Evolutionary conservation across 225 moss, liverwort and hornwort genomes (phyloP), one percentile per base, ranked within the genome.

Genomic region (Physcomitrellopsis africana): DNA sequence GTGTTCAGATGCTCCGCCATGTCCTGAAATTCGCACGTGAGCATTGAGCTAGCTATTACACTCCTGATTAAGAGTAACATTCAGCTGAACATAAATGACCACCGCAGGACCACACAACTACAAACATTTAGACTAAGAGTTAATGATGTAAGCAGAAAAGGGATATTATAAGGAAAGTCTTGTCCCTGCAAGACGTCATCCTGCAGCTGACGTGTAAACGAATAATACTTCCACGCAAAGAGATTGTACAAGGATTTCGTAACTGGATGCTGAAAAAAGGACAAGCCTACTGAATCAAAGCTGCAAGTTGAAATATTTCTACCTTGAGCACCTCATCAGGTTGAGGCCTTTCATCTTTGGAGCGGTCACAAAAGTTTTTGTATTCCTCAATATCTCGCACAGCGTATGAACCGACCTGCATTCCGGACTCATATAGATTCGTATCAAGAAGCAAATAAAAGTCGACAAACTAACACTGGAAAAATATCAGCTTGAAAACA

Each of bases 1-100:
- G 87, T 89, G 54, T 86, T 93, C 18, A 93, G 89, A 65, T 93
- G 91, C 77, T 93, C 93, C 51, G 84, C 93, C 74, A 89, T 86
- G 60, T 93, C 91, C 93, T 88, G 83, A 56, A 69, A 20, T 47
- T 13, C 26, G 62, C 61, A 23, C 8, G 20, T 45, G 32, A 76
- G 16, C 48, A 60, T 66, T 27, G 14, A 29, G 55, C 56, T 54
- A 57, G 62, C 14, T 41, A 41, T 32, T 37, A 20, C 44, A 27
- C 13, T 65, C 55, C 64, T 65, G n/a, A 23, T 74, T 37, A 37
- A 37, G 7, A 73, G 20, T 22, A 62, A 13, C 32, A 73, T 23
- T 9, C 63, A 42, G 63, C 22, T 63, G 62, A 56, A 43, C 19
- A 18, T 37, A 4, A 4, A 37, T 37, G 32, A 0, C 32, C 32